Conservation (phyloP, 345 rosid species). For the Pistacia vera region DNA sequence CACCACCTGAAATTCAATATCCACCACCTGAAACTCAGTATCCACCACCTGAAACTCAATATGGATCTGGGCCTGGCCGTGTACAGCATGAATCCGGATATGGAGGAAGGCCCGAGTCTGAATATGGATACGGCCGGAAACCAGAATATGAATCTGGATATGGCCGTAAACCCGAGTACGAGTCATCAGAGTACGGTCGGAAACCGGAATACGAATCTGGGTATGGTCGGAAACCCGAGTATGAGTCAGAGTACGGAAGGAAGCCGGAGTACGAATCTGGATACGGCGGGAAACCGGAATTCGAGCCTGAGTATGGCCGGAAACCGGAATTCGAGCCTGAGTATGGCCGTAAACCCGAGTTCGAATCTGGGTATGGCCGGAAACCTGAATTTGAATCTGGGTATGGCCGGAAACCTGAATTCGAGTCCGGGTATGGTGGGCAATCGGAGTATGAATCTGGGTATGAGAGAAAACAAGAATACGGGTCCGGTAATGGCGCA, state of each 20-base stretch:
- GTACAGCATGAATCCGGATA: slow-evolving; percentile 27
- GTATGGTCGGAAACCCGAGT: slow-evolving; percentile 22
- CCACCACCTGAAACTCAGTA: too few relatives aligned
- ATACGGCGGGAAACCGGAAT: slow-evolving; percentile 22
- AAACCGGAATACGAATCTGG: slow-evolving; percentile 32
- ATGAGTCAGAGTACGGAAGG: slow-evolving; percentile 32
- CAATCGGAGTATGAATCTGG: slow-evolving; percentile 24
- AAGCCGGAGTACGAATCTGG: slow-evolving; percentile 23
- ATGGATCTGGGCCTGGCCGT: neutral
- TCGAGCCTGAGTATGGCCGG: slow-evolving; percentile 14
- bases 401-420: neutral
- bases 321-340: slow-evolving; percentile 32
- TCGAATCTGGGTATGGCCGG: slow-evolving; percentile 28
- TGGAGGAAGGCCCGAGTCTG: slow-evolving; percentile 39
- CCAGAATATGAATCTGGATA: slow-evolving; percentile 47
- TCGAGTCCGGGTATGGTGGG: slow-evolving; percentile 24
- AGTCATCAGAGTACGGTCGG: slow-evolving; percentile 29
- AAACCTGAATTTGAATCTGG: neutral
- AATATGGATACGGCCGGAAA: slow-evolving; percentile 24
- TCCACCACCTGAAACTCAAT: too few relatives aligned
- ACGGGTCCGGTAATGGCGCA: slow-evolving; percentile 45
- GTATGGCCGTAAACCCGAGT: slow-evolving; percentile 24
- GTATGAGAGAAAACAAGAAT: slow-evolving; percentile 33
- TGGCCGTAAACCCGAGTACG: slow-evolving; percentile 31
- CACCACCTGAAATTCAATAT: too few relatives aligned